These are phyloP conservation scores for Rhizophagus clarus DNA, from an alignment of 192 early-diverging fungal species.

Conservation along the genomic window DNA sequence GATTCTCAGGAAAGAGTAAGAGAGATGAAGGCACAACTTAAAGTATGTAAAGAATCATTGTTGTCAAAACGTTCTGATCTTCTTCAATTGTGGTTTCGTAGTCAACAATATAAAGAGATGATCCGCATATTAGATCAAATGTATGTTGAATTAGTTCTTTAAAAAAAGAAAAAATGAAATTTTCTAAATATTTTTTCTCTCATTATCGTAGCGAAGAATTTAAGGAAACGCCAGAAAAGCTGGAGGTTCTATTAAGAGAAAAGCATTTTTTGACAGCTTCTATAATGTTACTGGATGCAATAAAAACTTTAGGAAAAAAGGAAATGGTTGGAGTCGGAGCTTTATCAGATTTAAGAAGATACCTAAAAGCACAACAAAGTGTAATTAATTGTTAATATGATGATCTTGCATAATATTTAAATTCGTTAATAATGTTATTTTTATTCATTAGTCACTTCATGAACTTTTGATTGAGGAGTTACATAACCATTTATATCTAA, in stretches of 20 bases:
- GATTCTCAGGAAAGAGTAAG: conserved; percentile 67
- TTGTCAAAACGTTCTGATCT: conserved; percentile 65
- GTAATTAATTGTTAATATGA: conserved; percentile 34
- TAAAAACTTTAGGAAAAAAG: conserved; percentile 60
- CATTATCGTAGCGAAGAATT: conserved; percentile 58
- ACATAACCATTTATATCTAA: conserved; percentile 78
- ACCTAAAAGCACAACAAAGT: conserved; percentile 58
- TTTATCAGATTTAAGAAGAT: conserved; percentile 64
- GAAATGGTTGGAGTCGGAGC: conserved; percentile 74
- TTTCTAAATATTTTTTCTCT: neutral
- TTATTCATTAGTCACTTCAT: conserved; percentile 48
- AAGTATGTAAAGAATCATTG: conserved; percentile 64
- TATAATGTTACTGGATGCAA: conserved; percentile 62
- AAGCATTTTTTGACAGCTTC: conserved; percentile 74
- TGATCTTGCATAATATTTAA: neutral
- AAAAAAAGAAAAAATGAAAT: neutral
- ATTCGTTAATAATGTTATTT: neutral
- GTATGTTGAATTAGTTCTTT: conserved; percentile 34
- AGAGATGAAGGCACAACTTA: conserved; percentile 63
- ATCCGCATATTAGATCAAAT: conserved; percentile 72
- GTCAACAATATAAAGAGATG: conserved; percentile 79
- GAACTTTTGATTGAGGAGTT: conserved; percentile 74
- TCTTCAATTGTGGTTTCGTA: conserved; percentile 71
- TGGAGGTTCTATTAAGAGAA: conserved; percentile 57
- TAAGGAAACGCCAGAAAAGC: conserved; percentile 63